A percentile compares a stretch with the other conserved stretches of the same genome.
Conservation (phyloP, 306 rosid species). For the Betula pendula region DNA sequence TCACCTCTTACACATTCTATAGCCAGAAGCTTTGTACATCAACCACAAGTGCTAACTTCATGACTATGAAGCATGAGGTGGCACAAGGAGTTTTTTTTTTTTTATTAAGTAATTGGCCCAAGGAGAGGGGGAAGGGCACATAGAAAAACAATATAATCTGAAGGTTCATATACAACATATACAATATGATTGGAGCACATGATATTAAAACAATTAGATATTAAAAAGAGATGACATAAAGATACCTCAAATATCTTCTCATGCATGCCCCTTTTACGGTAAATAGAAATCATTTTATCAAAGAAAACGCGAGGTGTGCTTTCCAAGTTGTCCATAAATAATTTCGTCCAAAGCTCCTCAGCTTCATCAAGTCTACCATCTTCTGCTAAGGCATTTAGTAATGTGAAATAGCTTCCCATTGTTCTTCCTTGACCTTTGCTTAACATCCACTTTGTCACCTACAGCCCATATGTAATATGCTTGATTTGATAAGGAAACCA, state of each 20-base stretch:
- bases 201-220: not conserved
- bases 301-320: conserved; percentile 84
- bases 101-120: no score
- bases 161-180: not conserved
- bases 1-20: not conserved
- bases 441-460: conserved; percentile 94
- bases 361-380: conserved; percentile 93
- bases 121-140: no score
- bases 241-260: conserved; percentile 92
- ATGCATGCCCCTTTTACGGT: conserved; percentile 57
- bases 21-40: not conserved
- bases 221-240: conserved; percentile 12
- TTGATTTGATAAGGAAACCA: not conserved
- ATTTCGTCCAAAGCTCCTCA: conserved; percentile 88
- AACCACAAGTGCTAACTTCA: not conserved
- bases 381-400: conserved; percentile 80
- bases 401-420: conserved; percentile 84
- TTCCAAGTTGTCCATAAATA: conserved; percentile 70
- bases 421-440: conserved; percentile 99
- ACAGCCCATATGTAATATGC: conserved; percentile 29
- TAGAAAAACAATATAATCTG: not conserved
- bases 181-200: not conserved
- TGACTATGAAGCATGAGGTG: not conserved
- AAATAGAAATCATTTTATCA: conserved; percentile 76
- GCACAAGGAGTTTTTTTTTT: not conserved